These are phyloP conservation scores for barrel medic (Medicago truncatula) DNA, from an alignment of 306 rosid species.

Conservation along the genomic window DNA sequence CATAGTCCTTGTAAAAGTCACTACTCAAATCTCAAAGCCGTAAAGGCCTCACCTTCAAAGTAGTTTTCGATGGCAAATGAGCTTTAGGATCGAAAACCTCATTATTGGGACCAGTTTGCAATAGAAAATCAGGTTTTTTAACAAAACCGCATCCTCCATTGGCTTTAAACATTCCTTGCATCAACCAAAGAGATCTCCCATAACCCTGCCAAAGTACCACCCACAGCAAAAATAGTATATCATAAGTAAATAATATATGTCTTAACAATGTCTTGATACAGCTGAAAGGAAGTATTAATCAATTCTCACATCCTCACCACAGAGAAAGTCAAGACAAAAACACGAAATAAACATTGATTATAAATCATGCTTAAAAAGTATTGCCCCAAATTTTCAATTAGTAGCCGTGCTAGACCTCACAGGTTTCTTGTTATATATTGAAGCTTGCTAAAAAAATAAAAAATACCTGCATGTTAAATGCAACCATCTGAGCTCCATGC, in stretches of 20 bases:
- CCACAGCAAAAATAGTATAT: slow-evolving; percentile 27
- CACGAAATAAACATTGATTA: neutral
- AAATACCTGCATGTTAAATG: slow-evolving; percentile 97
- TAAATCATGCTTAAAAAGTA: neutral
- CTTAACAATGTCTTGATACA: slow-evolving; percentile 21
- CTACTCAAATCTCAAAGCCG: neutral
- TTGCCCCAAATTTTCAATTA: neutral
- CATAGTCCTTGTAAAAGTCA: slow-evolving; percentile 8
- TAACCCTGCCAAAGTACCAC: slow-evolving; percentile 63
- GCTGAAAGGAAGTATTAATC: neutral
- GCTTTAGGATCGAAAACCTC: slow-evolving; percentile 77
- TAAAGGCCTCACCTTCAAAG: slow-evolving; percentile 69
- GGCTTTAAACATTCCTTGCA: slow-evolving; percentile 98
- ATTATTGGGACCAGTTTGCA: slow-evolving; percentile 53
- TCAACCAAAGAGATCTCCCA: slow-evolving; percentile 97
- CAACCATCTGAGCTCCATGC: slow-evolving; percentile 99
- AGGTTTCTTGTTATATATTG: neutral
- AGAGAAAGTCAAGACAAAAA: too few relatives aligned
- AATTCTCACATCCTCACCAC: too few relatives aligned
- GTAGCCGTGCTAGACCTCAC: neutral
- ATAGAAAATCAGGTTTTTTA: slow-evolving; percentile 87
- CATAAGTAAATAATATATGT: slow-evolving; percentile 31
- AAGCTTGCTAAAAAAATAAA: neutral
- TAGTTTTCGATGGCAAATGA: slow-evolving; percentile 58
- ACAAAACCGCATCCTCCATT: slow-evolving; percentile 92